Percentiles rank a stretch among this genome's conserved stretches.
Evolutionary conservation across 257 asterid species (phyloP).

Genomic region (Solanum piurae): DNA sequence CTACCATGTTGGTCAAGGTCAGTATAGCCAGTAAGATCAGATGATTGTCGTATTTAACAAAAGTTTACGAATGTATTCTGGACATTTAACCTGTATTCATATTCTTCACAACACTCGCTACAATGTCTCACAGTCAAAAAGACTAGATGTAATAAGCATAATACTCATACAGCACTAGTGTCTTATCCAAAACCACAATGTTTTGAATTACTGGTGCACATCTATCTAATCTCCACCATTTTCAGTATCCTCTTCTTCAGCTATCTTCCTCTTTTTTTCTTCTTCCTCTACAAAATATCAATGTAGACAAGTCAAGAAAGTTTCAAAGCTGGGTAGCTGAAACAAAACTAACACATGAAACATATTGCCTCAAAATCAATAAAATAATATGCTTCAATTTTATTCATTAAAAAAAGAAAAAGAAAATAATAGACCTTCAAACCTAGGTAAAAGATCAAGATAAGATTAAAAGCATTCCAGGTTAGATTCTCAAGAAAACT

Average conservation of each 20-base stretch:
- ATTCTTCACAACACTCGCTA: not conserved
- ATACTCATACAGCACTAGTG: not conserved
- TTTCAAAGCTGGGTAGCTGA: not conserved
- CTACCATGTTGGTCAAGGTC: no score
- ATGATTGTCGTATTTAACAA: not conserved
- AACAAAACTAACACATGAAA: not conserved
- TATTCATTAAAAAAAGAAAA: not conserved
- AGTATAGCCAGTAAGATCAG: not conserved
- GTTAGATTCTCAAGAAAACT: not conserved
- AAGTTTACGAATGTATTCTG: not conserved
- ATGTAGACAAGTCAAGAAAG: not conserved
- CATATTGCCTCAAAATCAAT: not conserved
- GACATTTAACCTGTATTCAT: not conserved
- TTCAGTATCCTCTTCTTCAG: conserved; percentile 8
- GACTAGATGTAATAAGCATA: not conserved
- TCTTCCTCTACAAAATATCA: conserved; percentile 12
- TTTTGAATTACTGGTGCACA: not conserved
- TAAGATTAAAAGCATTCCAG: not conserved
- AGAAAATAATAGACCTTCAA: not conserved
- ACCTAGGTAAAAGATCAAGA: not conserved
- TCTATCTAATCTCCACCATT: not conserved
- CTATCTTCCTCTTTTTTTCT: conserved; percentile 14
- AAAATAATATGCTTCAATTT: not conserved
- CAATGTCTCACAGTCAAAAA: not conserved
- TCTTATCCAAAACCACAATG: not conserved